A percentile compares a stretch with the other conserved stretches of the same genome.
These are phyloP conservation scores for Ophiostoma ulmi DNA, from an alignment of 2,329 filamentous ascomycete species.

Conservation along the genomic window DNA sequence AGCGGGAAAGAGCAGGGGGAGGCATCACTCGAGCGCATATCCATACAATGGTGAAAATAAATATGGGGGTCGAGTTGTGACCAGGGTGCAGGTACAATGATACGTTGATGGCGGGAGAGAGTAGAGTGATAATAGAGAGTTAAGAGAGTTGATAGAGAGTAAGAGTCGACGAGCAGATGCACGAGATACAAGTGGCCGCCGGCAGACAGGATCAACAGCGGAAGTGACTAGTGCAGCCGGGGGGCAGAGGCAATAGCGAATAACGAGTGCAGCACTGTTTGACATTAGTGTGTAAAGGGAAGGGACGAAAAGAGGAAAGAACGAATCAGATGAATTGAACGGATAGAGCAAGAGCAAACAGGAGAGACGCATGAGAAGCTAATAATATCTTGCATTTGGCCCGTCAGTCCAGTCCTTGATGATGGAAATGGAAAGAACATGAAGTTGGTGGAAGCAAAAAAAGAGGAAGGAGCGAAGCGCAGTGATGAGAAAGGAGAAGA, in stretches of 20 bases:
- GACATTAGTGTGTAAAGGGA: not conserved
- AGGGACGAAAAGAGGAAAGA: not conserved
- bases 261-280: slow-evolving; percentile 8
- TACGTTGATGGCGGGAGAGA: not conserved
- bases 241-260: slow-evolving; percentile 1
- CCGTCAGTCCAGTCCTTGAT: not conserved
- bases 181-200: slow-evolving; percentile 13
- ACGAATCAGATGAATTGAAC: not conserved
- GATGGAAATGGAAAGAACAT: not conserved
- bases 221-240: slow-evolving; percentile 14
- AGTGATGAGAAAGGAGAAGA: not conserved
- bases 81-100: not conserved
- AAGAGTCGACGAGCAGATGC: not conserved
- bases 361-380: not conserved
- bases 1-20: slow-evolving; percentile 6
- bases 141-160: no score
- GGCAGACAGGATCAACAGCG: slow-evolving; percentile 16
- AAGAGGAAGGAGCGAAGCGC: not conserved
- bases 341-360: slow-evolving; percentile 9
- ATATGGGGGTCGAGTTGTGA: not conserved
- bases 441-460: no score
- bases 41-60: slow-evolving; percentile 15
- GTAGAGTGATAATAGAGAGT: not conserved
- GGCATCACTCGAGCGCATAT: slow-evolving; percentile 13
- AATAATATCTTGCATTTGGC: not conserved